Evolutionary conservation across 352 stramenopile species (phyloP).

Genomic region (Achlya hypogyna): DNA sequence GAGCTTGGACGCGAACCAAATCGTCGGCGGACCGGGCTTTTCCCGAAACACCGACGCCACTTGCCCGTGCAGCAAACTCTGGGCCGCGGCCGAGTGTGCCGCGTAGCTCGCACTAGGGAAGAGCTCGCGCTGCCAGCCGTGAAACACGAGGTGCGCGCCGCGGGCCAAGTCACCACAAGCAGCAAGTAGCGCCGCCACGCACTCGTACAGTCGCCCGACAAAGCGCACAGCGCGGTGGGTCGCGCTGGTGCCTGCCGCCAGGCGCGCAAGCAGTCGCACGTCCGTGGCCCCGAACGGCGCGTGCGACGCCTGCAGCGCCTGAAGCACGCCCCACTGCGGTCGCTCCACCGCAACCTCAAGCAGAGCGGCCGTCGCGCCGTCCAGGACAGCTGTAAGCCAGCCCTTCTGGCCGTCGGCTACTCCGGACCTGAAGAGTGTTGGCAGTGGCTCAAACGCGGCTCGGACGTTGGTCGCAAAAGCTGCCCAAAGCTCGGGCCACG

Average conservation of each 20-base stretch:
- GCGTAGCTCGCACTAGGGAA: constrained; percentile 11
- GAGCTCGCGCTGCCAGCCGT: constrained; percentile 9
- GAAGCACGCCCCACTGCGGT: not conserved
- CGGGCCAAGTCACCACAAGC: not conserved
- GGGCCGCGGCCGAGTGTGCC: not conserved
- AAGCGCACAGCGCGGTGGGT: not conserved
- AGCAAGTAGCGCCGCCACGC: not conserved
- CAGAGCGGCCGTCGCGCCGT: not conserved
- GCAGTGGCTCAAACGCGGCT: not conserved
- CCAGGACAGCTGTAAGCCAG: not conserved
- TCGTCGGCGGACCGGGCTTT: not conserved
- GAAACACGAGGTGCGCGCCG: constrained; percentile 8
- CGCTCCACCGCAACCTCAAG: not conserved
- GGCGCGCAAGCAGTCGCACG: not conserved
- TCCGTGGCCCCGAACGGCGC: not conserved
- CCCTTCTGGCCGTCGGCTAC: not conserved
- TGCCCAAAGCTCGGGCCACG: not conserved
- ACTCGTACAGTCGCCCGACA: not conserved
- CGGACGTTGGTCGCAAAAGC: not conserved
- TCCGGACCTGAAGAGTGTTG: not conserved
- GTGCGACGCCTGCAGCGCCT: not conserved
- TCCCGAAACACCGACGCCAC: constrained; percentile 7
- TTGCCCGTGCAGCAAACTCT: not conserved
- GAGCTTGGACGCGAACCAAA: constrained; percentile 17
- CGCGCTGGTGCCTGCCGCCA: not conserved